Evolutionary conservation across 805 yeast genomes (phyloP), one percentile per base, ranked within the genome.

Genomic region (Candida sanyiensis): DNA sequence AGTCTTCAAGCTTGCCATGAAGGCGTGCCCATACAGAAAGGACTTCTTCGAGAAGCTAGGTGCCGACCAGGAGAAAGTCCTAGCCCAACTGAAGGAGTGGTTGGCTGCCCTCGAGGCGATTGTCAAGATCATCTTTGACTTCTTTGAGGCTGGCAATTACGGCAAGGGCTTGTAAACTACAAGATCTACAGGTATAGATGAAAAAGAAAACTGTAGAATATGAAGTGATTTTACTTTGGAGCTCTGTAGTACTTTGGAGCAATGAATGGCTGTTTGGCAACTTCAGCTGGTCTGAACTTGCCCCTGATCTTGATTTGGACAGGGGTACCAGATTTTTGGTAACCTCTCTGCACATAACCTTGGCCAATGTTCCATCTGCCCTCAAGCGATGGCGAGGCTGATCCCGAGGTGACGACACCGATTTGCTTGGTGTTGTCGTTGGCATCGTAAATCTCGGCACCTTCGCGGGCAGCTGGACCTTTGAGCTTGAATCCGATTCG

Each of bases 391-490:
- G 70, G 97, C 58, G 75, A 79, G 57, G 72, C 71, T 56, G 75
- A 66, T 9, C 85, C 85, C 1, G 81, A 74, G 3, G 83, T 77
- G 7, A 64, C 79, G 44, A 42, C 57, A 48, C 62, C 71, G 40
- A 57, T 83, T 72, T 33, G 80, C 71, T 57, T 77, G 25, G 68
- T 67, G 22, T 68, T 64, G 17, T 79, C 79, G 20, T 72, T 75
- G n/a, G 57, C 60, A 37, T 64, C 58, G 47, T 70, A 80, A 11
- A 90, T 73, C 50, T 75, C 76, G 49, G 75, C 68, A 8, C 84
- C 87, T 19, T 80, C 82, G 62, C 98, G 78, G 23, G 97, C 96
- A 2, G 98, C 87, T 9, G 97, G 97, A 2, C 97, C 97, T 47
- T 70, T 72, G 29, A 72, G 58, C 36, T 56, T 59, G 51, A 83